Conservation (phyloP, 805 yeast genomes). For the Kazachstania kunashirensis region DNA sequence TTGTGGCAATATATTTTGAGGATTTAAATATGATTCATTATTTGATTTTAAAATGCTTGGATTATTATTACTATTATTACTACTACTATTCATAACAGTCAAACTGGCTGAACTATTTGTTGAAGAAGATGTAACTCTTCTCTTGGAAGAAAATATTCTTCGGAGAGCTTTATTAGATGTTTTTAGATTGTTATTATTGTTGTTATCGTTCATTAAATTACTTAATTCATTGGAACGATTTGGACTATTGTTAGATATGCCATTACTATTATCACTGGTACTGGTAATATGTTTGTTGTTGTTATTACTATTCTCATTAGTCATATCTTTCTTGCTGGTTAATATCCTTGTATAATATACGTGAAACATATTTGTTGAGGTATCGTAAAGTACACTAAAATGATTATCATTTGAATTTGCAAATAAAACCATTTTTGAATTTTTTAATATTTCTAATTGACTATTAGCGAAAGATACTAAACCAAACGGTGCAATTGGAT, state of each 20-base stretch:
- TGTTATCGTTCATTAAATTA: neutral
- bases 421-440: constrained; percentile 18
- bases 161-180: neutral
- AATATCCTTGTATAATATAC: constrained; percentile 21
- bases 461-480: constrained; percentile 57
- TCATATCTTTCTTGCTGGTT: neutral
- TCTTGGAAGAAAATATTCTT: neutral
- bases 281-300: neutral
- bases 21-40: neutral
- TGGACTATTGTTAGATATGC: neutral
- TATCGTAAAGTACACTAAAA: constrained; percentile 21
- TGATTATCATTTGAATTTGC: constrained; percentile 22
- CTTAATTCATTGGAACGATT: neutral
- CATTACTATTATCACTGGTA: neutral
- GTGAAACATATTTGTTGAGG: constrained; percentile 8
- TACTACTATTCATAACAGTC: neutral
- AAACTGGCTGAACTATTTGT: neutral
- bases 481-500: constrained; percentile 69
- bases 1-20: constrained; percentile 5
- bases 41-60: neutral
- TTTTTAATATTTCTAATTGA: constrained; percentile 15
- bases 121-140: constrained; percentile 1
- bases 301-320: neutral
- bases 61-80: neutral
- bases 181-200: constrained; percentile 1